These are phyloP conservation scores for Cryptosporidium sp. DNA, from an alignment of 169 alveolate species.

Conservation along the genomic window DNA sequence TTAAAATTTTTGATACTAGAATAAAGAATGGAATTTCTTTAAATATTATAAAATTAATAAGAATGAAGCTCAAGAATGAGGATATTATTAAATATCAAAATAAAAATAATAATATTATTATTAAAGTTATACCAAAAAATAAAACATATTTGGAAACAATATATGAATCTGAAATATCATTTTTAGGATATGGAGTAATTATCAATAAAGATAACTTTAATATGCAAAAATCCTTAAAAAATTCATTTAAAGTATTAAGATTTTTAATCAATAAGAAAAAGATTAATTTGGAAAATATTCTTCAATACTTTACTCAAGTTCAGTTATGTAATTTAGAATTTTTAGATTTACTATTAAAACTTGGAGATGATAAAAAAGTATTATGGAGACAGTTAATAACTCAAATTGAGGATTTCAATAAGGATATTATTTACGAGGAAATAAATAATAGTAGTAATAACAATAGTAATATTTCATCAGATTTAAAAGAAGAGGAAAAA, in stretches of 20 bases:
- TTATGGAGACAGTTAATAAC: background rate
- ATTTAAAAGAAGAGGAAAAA: no score
- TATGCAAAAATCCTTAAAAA: background rate
- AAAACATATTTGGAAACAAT: constrained; percentile 24
- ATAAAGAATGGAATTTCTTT: background rate
- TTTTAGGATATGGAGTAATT: constrained; percentile 30
- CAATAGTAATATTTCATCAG: background rate
- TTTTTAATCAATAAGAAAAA: background rate
- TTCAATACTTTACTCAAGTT: constrained; percentile 24
- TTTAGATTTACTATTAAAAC: background rate
- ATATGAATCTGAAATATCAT: constrained; percentile 3
- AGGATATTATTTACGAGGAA: background rate
- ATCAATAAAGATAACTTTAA: background rate
- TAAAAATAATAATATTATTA: background rate
- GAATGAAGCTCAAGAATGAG: constrained; percentile 7
- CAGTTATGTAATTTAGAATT: constrained; percentile 43
- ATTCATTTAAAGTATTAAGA: background rate
- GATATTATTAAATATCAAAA: background rate
- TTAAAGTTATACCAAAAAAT: constrained; percentile 28
- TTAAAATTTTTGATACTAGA: background rate
- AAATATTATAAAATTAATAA: background rate
- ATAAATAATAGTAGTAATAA: background rate
- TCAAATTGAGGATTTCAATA: background rate
- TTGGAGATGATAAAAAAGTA: background rate
- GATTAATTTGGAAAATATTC: background rate